Percentiles rank a stretch among this genome's conserved stretches.
Evolutionary conservation across 2,329 filamentous ascomycete genomes (phyloP).

Genomic region (Pyricularia pennisetigena): DNA sequence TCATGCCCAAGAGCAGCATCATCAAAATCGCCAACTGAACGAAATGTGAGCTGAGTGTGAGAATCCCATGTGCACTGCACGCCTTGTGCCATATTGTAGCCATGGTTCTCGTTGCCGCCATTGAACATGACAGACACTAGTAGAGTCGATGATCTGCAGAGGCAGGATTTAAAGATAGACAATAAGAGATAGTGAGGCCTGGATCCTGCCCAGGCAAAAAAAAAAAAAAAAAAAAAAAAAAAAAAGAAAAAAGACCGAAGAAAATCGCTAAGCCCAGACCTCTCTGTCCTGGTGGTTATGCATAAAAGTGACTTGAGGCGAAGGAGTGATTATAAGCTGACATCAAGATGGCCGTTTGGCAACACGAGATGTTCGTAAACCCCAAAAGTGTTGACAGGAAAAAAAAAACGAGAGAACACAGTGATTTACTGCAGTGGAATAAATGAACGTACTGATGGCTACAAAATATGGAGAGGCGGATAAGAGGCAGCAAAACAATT

Average conservation of each 20-base stretch:
- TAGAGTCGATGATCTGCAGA: background rate
- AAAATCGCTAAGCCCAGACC: background rate
- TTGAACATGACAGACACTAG: background rate
- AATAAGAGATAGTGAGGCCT: background rate
- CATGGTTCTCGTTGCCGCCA: background rate
- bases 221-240: no score
- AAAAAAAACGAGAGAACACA: background rate
- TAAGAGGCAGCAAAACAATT: background rate
- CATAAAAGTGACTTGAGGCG: background rate
- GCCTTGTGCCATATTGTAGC: background rate
- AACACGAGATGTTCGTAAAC: background rate
- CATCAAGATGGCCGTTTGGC: background rate
- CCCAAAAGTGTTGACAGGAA: no score
- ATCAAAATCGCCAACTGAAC: conserved; percentile 10
- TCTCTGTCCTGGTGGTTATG: background rate
- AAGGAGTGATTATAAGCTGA: background rate
- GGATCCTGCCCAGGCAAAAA: background rate
- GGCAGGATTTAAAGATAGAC: background rate
- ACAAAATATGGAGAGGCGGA: background rate
- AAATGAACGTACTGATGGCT: background rate
- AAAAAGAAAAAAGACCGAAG: no score
- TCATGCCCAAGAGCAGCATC: conserved; percentile 11
- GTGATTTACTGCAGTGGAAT: background rate
- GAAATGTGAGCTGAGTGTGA: conserved; percentile 1
- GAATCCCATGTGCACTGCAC: background rate